Conservation (phyloP, 2,329 filamentous ascomycete species). For the Saccharata proteae region DNA sequence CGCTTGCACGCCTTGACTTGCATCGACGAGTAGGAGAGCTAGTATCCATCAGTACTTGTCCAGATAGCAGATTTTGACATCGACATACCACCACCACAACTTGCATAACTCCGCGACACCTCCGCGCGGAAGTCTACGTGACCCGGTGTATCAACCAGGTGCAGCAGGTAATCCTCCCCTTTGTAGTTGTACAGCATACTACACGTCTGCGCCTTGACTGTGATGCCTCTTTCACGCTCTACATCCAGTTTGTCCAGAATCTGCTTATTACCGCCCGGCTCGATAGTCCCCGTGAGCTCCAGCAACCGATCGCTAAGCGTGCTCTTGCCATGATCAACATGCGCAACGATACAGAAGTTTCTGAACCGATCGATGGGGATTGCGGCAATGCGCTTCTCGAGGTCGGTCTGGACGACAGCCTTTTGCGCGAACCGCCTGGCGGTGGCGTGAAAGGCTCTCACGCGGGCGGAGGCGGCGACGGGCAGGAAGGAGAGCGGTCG, state of each 20-base stretch:
- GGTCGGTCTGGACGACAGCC: constrained; percentile 32
- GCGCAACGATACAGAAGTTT: constrained; percentile 97
- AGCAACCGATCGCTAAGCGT: constrained; percentile 86
- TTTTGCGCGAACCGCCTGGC: constrained; percentile 22
- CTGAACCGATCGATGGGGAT: constrained; percentile 72
- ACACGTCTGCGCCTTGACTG: constrained; percentile 97
- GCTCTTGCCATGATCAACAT: constrained; percentile 98
- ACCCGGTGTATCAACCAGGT: constrained; percentile 91
- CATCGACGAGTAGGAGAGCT: constrained; percentile 84
- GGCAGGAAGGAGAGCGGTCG: constrained; percentile 14
- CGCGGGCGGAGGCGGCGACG: constrained; percentile 6
- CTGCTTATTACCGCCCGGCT: constrained; percentile 80
- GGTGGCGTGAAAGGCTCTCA: constrained; percentile 17
- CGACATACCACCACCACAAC: constrained; percentile 58
- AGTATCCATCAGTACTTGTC: constrained; percentile 7
- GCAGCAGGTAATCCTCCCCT: constrained; percentile 80
- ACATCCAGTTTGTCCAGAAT: constrained; percentile 95
- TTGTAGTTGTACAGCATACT: constrained; percentile 89
- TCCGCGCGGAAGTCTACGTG: constrained; percentile 97
- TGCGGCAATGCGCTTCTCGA: constrained; percentile 54
- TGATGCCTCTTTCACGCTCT: constrained; percentile 90
- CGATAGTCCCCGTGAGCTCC: constrained; percentile 86
- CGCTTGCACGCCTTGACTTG: constrained; percentile 90
- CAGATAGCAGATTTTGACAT: neutral
- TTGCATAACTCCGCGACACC: constrained; percentile 89